Base-by-base conservation (phyloP, 352 stramenopile species). In the Aphanomyces stellatus region DNA sequence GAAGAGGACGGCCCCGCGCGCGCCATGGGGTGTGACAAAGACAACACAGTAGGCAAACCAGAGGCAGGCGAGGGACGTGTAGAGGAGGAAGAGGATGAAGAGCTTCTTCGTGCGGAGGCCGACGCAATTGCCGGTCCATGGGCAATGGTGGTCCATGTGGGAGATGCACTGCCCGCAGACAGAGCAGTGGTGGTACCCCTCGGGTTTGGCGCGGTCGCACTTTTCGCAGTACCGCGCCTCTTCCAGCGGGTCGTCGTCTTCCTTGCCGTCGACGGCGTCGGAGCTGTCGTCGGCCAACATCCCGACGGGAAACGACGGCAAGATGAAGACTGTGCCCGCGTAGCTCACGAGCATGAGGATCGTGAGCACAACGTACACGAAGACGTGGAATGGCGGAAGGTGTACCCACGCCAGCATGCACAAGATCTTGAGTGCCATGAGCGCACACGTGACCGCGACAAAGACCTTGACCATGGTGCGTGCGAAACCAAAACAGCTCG, bases 81-180 rank as follows among this genome's bases (percentile, higher is more conserved):
- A 22, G 41, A 70, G 0, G 57, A 71, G 24, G 34, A 71, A 69
- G 53, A 74, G 33, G 66, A 75, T 43, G 53, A 85, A 33, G 87
- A 88, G 56, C 56, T 94, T 93, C 62, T 95, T 91, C 73, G 91
- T 95, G 71, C 72, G 79, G 74, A 74, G 88, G 6, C 78, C 86
- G n/a, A 95, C 81, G 72, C 86, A 95, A 66, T 93, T 95, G 70
- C 74, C 82, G 3, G 78, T 91, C 86, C 84, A 95, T 59, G 86
- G 84, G 51, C 85, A 93, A 63, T 93, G 86, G 61, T 95, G 85
- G 63, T 95, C 79, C 82, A 95, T 89, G n/a, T 81, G 76, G 33
- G 85, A 91, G 13, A 95, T 74, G 51, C 86, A 95, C 65, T 72
- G 72, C 22, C 78, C 65, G 62, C 86, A 95, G 17, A 78, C 68